phyloP scores from a whole-genome alignment of 192 early-diverging fungal genomes.

The Backusella australiensis region DNA sequence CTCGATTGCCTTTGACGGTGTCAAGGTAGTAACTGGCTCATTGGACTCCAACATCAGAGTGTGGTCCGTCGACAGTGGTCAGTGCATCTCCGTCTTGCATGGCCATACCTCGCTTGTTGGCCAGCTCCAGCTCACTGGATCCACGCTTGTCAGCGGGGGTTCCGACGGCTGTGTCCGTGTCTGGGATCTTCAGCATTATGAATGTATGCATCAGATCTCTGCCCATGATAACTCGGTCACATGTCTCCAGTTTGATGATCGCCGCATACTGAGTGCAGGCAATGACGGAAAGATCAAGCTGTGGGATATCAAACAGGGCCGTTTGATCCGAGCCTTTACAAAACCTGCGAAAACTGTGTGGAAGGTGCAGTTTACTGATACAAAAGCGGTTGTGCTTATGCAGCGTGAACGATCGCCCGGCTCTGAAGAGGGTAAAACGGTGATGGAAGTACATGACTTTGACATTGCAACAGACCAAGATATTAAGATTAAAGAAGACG shows the following conservation, averaged over 20 bases:
- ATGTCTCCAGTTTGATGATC: constrained; percentile 91
- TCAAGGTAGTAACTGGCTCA: constrained; percentile 83
- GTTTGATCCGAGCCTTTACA: constrained; percentile 80
- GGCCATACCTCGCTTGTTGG: constrained; percentile 95
- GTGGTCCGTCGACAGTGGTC: constrained; percentile 84
- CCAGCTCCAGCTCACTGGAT: constrained; percentile 79
- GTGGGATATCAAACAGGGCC: constrained; percentile 88
- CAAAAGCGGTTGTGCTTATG: constrained; percentile 51
- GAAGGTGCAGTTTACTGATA: constrained; percentile 57
- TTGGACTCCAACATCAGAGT: constrained; percentile 90
- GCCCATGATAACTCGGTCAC: constrained; percentile 85
- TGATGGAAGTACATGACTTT: constrained; percentile 40
- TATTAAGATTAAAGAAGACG: neutral
- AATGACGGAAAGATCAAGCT: constrained; percentile 91
- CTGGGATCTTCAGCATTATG: constrained; percentile 71
- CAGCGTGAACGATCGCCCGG: constrained; percentile 30
- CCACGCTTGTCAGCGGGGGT: constrained; percentile 86
- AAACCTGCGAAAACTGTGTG: constrained; percentile 81
- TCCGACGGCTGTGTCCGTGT: constrained; percentile 89
- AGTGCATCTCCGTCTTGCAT: constrained; percentile 74
- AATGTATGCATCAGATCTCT: constrained; percentile 62
- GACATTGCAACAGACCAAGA: neutral
- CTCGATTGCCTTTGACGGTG: constrained; percentile 82
- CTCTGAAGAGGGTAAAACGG: constrained; percentile 18
- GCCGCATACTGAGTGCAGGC: constrained; percentile 84